These are phyloP conservation scores for Xylaria sp. DNA, from an alignment of 2,329 filamentous ascomycete genomes.

Conservation along the genomic window DNA sequence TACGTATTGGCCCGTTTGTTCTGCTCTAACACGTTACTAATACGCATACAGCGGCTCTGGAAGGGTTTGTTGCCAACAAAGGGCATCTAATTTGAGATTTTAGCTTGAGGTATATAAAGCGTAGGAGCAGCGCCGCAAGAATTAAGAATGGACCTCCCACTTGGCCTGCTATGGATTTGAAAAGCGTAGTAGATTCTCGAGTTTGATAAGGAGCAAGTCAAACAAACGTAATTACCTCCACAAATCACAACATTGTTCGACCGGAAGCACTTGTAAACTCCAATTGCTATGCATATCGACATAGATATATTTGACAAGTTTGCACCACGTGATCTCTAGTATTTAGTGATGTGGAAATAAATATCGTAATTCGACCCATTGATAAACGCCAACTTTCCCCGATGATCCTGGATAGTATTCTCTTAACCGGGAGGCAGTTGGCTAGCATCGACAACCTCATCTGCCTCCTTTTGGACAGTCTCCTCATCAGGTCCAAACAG, in stretches of 20 bases:
- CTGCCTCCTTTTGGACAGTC: conserved; percentile 78
- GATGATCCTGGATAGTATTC: not conserved
- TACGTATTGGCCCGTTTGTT: conserved; percentile 48
- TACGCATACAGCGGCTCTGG: conserved; percentile 68
- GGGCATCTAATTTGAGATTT: conserved; percentile 64
- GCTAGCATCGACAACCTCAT: conserved; percentile 94
- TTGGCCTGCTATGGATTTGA: too few species aligned
- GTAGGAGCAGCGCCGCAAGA: not conserved
- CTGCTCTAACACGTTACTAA: conserved; percentile 19
- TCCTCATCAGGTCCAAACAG: conserved; percentile 74
- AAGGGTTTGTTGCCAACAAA: conserved; percentile 94
- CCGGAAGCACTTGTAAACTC: not conserved
- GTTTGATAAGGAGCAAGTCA: not conserved
- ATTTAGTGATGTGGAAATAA: conserved; percentile 16
- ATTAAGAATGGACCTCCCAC: too few species aligned
- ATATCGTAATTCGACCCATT: conserved; percentile 19
- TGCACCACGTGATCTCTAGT: conserved; percentile 30
- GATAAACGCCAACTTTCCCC: conserved; percentile 23
- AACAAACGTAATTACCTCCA: not conserved
- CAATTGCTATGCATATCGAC: not conserved
- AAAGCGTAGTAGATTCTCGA: too few species aligned
- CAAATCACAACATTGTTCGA: not conserved
- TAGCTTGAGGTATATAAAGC: not conserved
- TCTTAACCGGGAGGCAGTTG: conserved; percentile 84
- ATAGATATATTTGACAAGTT: conserved; percentile 25